phyloP scores from a whole-genome alignment of 768 basidiomycete genomes.

The Auricularia auricula-judae region DNA sequence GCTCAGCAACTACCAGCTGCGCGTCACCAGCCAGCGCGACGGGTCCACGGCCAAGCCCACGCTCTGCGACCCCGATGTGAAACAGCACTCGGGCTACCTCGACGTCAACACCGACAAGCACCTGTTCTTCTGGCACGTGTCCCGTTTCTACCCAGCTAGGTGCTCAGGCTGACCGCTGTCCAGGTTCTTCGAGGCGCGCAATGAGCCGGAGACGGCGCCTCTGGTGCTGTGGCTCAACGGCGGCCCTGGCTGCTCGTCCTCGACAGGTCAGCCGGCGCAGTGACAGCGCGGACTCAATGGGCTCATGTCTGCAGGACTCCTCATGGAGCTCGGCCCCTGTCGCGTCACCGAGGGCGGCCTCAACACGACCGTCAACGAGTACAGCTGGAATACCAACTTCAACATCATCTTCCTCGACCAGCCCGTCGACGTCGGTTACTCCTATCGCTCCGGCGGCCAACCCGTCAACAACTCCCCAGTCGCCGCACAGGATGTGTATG shows the following conservation, averaged over 20 bases:
- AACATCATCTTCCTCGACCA: slow-evolving; percentile 27
- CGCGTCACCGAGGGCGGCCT: slow-evolving; percentile 53
- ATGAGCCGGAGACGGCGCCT: slow-evolving; percentile 63
- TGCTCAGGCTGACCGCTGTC: slow-evolving; percentile 22
- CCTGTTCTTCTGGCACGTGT: slow-evolving; percentile 64
- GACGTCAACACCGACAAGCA: slow-evolving; percentile 73
- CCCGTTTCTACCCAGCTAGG: slow-evolving; percentile 19
- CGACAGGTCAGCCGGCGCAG: slow-evolving; percentile 6
- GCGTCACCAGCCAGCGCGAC: slow-evolving; percentile 29
- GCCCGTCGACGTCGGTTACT: slow-evolving; percentile 85
- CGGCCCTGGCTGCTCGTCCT: slow-evolving; percentile 32
- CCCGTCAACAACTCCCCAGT: slow-evolving; percentile 71
- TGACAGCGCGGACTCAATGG: too few relatives aligned
- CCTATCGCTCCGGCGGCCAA: slow-evolving; percentile 67
- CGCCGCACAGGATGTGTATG: slow-evolving; percentile 84
- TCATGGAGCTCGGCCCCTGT: slow-evolving; percentile 93
- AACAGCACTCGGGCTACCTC: slow-evolving; percentile 76
- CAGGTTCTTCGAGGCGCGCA: slow-evolving; percentile 77
- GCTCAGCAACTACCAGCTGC: slow-evolving; percentile 39
- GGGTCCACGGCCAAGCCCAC: slow-evolving; percentile 32
- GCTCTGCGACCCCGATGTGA: slow-evolving; percentile 69
- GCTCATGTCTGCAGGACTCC: slow-evolving; percentile 54
- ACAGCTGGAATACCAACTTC: slow-evolving; percentile 80
- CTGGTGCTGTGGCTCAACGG: slow-evolving; percentile 89
- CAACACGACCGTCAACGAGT: slow-evolving; percentile 59